Base-by-base conservation (phyloP, 2,329 filamentous ascomycete species). In the Fusarium keratoplasticum region DNA sequence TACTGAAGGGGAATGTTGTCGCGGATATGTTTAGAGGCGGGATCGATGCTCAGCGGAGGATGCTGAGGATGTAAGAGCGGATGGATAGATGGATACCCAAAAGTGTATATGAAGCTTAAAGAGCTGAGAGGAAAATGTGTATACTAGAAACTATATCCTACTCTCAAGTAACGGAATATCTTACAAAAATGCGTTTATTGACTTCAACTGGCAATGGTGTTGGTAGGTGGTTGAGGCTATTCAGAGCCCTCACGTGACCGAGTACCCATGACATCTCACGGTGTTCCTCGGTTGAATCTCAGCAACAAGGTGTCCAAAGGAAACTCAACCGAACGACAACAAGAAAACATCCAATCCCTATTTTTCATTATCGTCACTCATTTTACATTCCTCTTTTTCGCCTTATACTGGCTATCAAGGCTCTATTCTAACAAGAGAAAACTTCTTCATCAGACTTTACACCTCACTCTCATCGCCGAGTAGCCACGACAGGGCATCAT, bases 11-110 rank as follows among this genome's bases (percentile, higher is more conserved):
- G 1, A 89, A 86, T 33, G 88, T 96, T 0, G 89, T 96, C 33
- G 86, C 85, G 31, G 92, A 95, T 70, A 84, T 94, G 79, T 94
- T 95, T 72, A 84, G 94, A 70, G 94, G 94, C 0, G 93, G 91
- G 0, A 90, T 95, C 38, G 87, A 86, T 66, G 82, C 85, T 47
- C 80, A 88, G 50, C 85, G 90, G 13, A 84, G 88, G 75, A 89
- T 91, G 42, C 42, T 90, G 65, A 83, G 87, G 70, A 71, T 89
- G 33, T 83, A 68, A 82, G 55, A 22, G 8, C 25, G 61, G n/a
- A 36, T 16, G 61, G n/a, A 20, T 35, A 25, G 38, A 50, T 29
- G 20, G 62, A 77, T 75, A 77, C 66, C 71, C 75, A 66, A 33
- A 20, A 40, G 20, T 42, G 20, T 27, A 52, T 25, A 63, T 65